phyloP scores from a whole-genome alignment of 169 alveolate species.

The Eimeria brunetti region DNA sequence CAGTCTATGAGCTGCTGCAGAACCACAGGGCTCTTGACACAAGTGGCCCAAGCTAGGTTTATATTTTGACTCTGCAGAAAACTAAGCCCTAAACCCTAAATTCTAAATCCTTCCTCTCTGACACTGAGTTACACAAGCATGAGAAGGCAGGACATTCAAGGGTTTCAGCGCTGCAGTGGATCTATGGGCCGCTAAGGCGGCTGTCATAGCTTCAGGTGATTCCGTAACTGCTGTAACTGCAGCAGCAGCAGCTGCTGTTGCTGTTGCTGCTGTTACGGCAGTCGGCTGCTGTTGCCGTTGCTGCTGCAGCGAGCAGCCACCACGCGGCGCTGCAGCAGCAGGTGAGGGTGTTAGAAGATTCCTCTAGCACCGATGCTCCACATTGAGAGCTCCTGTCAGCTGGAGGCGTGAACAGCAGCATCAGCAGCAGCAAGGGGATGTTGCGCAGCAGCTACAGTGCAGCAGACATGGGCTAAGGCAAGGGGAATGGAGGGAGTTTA shows the following conservation, averaged over 20 bases:
- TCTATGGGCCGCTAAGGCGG: neutral
- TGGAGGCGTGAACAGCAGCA: neutral
- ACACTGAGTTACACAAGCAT: neutral
- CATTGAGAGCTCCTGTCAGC: neutral
- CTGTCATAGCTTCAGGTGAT: neutral
- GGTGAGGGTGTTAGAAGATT: neutral
- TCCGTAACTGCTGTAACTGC: neutral
- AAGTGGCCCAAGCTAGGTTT: too few species aligned
- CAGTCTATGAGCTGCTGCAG: neutral
- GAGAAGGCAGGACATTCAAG: neutral
- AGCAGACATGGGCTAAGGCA: neutral
- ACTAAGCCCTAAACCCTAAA: neutral
- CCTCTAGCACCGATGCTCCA: neutral
- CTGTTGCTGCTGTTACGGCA: neutral
- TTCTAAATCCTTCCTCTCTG: neutral
- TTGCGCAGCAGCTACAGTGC: neutral
- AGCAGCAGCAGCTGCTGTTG: too few species aligned
- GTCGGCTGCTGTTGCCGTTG: neutral
- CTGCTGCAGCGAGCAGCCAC: constrained; percentile 2
- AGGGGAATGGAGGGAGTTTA: neutral
- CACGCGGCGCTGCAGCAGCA: neutral
- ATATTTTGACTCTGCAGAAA: too few species aligned
- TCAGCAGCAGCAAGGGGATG: neutral
- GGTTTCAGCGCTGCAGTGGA: neutral
- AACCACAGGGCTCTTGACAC: too few species aligned